Conservation (phyloP, 1,139 yeast species). For the Pichia sp. region DNA sequence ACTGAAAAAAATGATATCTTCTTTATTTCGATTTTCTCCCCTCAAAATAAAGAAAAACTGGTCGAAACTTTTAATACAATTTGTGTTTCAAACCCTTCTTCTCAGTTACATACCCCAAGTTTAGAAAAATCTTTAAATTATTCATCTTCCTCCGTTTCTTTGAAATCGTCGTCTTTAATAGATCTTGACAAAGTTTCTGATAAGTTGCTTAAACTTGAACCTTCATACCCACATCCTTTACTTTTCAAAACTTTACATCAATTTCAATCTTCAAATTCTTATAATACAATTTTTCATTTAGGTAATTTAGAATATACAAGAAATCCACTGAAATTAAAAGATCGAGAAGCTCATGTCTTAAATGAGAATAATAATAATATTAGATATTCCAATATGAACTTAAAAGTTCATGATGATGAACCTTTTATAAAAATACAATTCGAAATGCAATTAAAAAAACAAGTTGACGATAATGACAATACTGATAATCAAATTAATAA, state of each 20-base stretch:
- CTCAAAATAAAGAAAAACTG: slow-evolving; percentile 21
- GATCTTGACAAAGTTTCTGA: too few species aligned
- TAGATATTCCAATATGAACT: slow-evolving; percentile 7
- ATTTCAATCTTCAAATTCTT: background rate
- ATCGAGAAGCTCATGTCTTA: background rate
- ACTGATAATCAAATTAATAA: too few species aligned
- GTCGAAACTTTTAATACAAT: slow-evolving; percentile 23
- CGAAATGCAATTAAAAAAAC: slow-evolving; percentile 14
- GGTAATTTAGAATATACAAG: slow-evolving; percentile 19
- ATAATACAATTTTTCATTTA: slow-evolving; percentile 17
- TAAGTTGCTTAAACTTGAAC: background rate
- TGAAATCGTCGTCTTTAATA: too few species aligned
- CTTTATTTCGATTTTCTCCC: slow-evolving; percentile 23
- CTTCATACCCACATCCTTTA: background rate
- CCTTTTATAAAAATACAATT: slow-evolving; percentile 20
- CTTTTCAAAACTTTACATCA: background rate
- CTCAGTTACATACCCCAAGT: slow-evolving; percentile 3
- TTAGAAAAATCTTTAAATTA: background rate
- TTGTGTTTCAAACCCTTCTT: slow-evolving; percentile 12
- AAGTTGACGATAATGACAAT: too few species aligned
- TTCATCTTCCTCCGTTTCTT: background rate
- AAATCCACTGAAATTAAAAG: slow-evolving; percentile 18
- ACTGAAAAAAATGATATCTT: slow-evolving; percentile 9
- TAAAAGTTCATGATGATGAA: slow-evolving; percentile 26
- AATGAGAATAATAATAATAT: background rate